A percentile compares a stretch with the other conserved stretches of the same genome.
These are phyloP conservation scores for Clonostachys chloroleuca DNA, from an alignment of 2,329 filamentous ascomycete genomes.

Conservation along the genomic window DNA sequence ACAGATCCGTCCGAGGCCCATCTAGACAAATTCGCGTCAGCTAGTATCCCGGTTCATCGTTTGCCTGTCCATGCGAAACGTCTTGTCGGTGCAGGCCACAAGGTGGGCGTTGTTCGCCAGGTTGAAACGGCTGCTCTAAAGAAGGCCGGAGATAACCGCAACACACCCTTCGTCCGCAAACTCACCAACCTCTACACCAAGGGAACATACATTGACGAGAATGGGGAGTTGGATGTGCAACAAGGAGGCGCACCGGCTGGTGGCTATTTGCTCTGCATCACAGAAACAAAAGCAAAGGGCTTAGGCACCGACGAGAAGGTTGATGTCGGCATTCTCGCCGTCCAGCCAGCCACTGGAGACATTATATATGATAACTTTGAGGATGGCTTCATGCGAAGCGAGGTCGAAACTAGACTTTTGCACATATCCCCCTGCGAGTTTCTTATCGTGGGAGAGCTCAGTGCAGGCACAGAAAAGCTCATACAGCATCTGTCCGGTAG, in stretches of 20 bases:
- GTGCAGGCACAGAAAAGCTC: slow-evolving; percentile 87
- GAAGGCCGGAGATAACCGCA: slow-evolving; percentile 90
- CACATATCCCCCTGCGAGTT: slow-evolving; percentile 97
- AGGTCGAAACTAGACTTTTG: slow-evolving; percentile 90
- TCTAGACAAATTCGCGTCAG: slow-evolving; percentile 85
- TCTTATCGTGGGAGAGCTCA: slow-evolving; percentile 84
- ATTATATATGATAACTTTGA: slow-evolving; percentile 96
- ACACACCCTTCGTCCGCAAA: slow-evolving; percentile 85
- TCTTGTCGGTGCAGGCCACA: slow-evolving; percentile 86
- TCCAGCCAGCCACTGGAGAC: slow-evolving; percentile 93
- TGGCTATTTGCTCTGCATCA: slow-evolving; percentile 94
- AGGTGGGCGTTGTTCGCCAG: slow-evolving; percentile 92
- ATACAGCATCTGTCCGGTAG: slow-evolving; percentile 85
- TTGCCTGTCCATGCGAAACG: slow-evolving; percentile 92
- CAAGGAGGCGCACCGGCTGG: slow-evolving; percentile 48
- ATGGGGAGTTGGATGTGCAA: slow-evolving; percentile 67
- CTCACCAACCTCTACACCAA: slow-evolving; percentile 98
- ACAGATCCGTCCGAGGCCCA: slow-evolving; percentile 84
- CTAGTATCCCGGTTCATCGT: slow-evolving; percentile 89
- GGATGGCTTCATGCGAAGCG: slow-evolving; percentile 94
- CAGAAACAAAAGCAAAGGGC: slow-evolving; percentile 75
- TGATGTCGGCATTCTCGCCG: slow-evolving; percentile 84
- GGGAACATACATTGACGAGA: slow-evolving; percentile 93
- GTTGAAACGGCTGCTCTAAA: slow-evolving; percentile 94
- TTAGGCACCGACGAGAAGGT: slow-evolving; percentile 90